Evolutionary conservation across 2,329 filamentous ascomycete species (phyloP), one percentile per base, ranked within the genome.

Genomic region (Colletotrichum lupini): DNA sequence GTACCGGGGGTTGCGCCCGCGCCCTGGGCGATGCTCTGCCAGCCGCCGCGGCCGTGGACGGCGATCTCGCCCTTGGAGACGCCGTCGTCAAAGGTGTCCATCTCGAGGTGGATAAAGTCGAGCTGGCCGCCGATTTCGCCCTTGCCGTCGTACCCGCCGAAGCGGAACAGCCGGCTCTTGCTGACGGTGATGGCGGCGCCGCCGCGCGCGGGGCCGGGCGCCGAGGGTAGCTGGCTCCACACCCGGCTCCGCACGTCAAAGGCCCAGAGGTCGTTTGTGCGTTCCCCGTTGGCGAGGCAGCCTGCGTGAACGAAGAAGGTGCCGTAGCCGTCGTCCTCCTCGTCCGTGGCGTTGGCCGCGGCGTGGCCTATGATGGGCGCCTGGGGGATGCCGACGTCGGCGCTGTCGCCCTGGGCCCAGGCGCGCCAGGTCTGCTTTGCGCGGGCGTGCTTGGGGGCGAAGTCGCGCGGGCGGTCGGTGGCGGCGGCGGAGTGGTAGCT

Each of bases 271-370:
- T 97, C 95, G 12, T 86, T 84, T 52, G 85, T 85, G 3, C 93
- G 85, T 3, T 91, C 85, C 12, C 91, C 92, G 32, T 84, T 87
- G 6, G 89, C 87, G 0, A 93, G 87, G 77, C 92, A 93, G 4
- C 95, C 94, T 5, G 93, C 94, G 80, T 97, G 94, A 37, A 97
- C 80, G 79, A 94, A 92, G 58, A 97, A 85, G 0, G 90, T 93
- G 24, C 92, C 91, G 68, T 90, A 89, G 4, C 92, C 92, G 57
- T 90, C 86, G 3, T 85, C 85, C 76, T 90, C 89, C 76, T 92
- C 88, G 72, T 91, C 91, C 1, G 89, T 86, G 4, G 92, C 89
- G 32, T 83, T 82, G 75, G 87, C 88, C 6, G 90, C 89, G 57
- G 91, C 86, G 74, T 85, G 85, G 59, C 90, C 90, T 2, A 89